Conservation (phyloP, 805 yeast species). For the Barnettozyma sp. region DNA sequence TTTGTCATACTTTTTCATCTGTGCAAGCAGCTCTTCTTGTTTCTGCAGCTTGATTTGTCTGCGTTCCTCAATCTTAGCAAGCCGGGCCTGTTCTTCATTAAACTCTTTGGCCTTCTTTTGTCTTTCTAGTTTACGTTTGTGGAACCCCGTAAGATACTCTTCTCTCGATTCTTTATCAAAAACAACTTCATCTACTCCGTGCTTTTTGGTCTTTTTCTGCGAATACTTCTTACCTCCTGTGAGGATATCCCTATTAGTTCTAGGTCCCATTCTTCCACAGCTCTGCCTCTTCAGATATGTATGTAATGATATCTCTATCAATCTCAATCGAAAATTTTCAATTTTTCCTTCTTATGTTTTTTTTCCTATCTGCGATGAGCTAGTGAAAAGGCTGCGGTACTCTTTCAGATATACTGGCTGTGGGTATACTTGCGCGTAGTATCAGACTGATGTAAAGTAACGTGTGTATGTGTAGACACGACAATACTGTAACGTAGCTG, state of each 20-base stretch:
- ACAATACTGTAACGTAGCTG: no score
- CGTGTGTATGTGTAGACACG: no score
- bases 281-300: not conserved
- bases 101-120: constrained; percentile 78
- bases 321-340: no score
- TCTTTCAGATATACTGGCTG: no score
- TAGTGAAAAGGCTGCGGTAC: not conserved
- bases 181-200: constrained; percentile 74
- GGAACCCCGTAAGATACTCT: constrained; percentile 91
- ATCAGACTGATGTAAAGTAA: no score
- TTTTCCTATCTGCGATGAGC: constrained; percentile 3
- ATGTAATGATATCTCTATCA: no score
- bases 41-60: constrained; percentile 61
- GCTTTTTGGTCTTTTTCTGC: constrained; percentile 55
- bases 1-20: constrained; percentile 51
- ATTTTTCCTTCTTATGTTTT: not conserved
- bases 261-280: constrained; percentile 14
- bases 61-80: constrained; percentile 70
- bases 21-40: constrained; percentile 55
- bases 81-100: constrained; percentile 69
- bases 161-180: constrained; percentile 75
- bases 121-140: constrained; percentile 84
- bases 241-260: constrained; percentile 70
- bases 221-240: constrained; percentile 83
- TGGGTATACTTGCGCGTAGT: no score